Evolutionary conservation across 2,329 filamentous ascomycete species (phyloP).

Genomic region (Aspergillus sp.): DNA sequence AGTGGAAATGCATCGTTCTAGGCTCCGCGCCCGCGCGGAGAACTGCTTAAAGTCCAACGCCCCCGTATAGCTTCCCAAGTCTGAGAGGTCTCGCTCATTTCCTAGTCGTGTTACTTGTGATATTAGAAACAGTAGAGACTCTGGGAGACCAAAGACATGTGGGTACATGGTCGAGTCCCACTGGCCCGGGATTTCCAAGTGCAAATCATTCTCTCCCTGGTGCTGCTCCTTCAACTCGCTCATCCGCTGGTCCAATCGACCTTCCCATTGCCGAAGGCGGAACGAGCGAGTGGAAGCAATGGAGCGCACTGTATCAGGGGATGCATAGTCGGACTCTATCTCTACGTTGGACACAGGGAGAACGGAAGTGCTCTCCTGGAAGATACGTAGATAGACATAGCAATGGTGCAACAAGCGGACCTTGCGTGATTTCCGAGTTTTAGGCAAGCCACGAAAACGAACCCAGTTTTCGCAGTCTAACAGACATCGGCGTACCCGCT

Average conservation of each 20-base stretch:
- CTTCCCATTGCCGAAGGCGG: constrained; percentile 30
- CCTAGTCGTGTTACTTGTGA: constrained; percentile 48
- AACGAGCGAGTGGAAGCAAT: constrained; percentile 39
- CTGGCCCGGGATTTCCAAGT: constrained; percentile 44
- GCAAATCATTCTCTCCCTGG: constrained; percentile 49
- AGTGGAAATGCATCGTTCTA: constrained; percentile 37
- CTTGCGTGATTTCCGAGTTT: constrained; percentile 45
- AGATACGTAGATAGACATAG: constrained; percentile 50
- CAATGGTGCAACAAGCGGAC: constrained; percentile 51
- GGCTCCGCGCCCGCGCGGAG: constrained; percentile 32
- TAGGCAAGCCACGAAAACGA: constrained; percentile 39
- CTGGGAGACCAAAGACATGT: constrained; percentile 50
- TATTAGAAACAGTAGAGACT: constrained; percentile 44
- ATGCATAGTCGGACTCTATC: background rate
- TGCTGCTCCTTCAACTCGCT: constrained; percentile 38
- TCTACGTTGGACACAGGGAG: background rate
- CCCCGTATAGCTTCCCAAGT: constrained; percentile 15
- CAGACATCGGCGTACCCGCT: constrained; percentile 42
- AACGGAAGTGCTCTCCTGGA: constrained; percentile 44
- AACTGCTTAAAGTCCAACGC: constrained; percentile 33
- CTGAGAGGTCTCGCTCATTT: constrained; percentile 44
- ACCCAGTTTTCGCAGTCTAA: constrained; percentile 51
- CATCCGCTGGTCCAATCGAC: constrained; percentile 35
- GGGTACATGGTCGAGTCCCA: constrained; percentile 49
- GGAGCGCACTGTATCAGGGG: constrained; percentile 24